These are phyloP conservation scores for Lomentospora prolificans DNA, from an alignment of 2,329 filamentous ascomycete genomes.

Conservation along the genomic window DNA sequence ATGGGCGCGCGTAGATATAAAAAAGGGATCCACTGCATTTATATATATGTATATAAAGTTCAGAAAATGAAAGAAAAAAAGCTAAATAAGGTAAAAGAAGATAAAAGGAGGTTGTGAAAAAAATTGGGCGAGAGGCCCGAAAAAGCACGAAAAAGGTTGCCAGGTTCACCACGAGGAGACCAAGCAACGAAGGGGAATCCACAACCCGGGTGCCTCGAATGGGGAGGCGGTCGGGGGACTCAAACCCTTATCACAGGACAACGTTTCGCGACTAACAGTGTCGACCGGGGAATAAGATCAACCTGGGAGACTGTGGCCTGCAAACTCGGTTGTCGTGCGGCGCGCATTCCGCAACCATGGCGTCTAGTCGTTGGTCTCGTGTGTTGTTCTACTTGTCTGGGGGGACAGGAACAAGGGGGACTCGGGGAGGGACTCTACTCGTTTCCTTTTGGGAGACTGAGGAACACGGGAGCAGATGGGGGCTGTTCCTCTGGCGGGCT, in stretches of 20 bases:
- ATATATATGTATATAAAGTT: too few relatives aligned
- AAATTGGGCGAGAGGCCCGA: not conserved
- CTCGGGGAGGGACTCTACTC: not conserved
- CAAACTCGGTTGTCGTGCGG: not conserved
- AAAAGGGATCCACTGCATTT: not conserved
- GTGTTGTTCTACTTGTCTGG: not conserved
- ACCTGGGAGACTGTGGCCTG: not conserved
- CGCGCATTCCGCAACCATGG: slow-evolving; percentile 1
- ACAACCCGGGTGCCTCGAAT: not conserved
- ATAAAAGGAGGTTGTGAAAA: slow-evolving; percentile 1
- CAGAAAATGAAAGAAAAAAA: slow-evolving; percentile 6
- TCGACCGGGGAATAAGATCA: not conserved
- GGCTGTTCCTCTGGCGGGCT: not conserved
- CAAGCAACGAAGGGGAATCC: not conserved
- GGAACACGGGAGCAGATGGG: not conserved
- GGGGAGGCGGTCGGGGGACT: not conserved
- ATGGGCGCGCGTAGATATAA: slow-evolving; percentile 16
- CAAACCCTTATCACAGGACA: not conserved
- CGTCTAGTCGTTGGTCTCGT: not conserved
- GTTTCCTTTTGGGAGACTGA: not conserved
- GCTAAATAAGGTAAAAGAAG: slow-evolving; percentile 4
- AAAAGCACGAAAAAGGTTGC: too few relatives aligned
- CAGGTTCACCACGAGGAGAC: not conserved
- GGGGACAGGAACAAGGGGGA: not conserved
- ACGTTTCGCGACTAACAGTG: not conserved